phyloP scores from a whole-genome alignment of 2,329 filamentous ascomycete species.

The Drechslera avenae region DNA sequence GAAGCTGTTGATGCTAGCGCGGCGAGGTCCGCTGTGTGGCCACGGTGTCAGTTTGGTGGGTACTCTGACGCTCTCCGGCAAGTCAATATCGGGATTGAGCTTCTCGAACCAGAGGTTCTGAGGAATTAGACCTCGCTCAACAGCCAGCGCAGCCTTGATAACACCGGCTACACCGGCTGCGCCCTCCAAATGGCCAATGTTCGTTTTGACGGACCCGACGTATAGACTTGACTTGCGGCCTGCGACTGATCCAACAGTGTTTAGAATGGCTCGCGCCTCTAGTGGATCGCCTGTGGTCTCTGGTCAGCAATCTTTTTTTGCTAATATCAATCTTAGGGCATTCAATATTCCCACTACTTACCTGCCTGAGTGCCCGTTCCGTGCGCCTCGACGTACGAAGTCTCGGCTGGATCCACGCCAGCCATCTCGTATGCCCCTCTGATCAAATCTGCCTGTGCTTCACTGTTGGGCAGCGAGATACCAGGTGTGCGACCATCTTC shows the following conservation, averaged over 20 bases:
- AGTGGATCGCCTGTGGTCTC: constrained; percentile 45
- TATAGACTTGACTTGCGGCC: constrained; percentile 26
- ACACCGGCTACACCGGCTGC: constrained; percentile 28
- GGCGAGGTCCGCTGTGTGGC: constrained; percentile 31
- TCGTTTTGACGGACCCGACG: constrained; percentile 39
- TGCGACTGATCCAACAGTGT: constrained; percentile 29
- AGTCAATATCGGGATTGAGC: constrained; percentile 5
- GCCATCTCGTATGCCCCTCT: constrained; percentile 27
- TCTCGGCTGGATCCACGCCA: constrained; percentile 31
- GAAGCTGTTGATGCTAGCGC: constrained; percentile 56
- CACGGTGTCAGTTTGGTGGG: constrained; percentile 14
- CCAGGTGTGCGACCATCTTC: constrained; percentile 63
- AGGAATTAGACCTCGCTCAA: constrained; percentile 48
- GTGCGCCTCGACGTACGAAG: constrained; percentile 40
- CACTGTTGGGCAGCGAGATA: constrained; percentile 63
- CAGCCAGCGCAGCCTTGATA: constrained; percentile 49
- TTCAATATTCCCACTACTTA: background rate
- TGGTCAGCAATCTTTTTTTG: background rate
- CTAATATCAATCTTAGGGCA: too few species aligned
- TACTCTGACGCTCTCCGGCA: constrained; percentile 10
- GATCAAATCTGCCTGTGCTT: constrained; percentile 47
- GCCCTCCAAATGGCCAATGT: constrained; percentile 43
- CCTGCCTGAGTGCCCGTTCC: constrained; percentile 59
- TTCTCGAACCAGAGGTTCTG: constrained; percentile 38
- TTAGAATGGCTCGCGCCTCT: constrained; percentile 31